phyloP scores from a whole-genome alignment of 495 filamentous ascomycete genomes.

The Hyaloscypha finlandica region DNA sequence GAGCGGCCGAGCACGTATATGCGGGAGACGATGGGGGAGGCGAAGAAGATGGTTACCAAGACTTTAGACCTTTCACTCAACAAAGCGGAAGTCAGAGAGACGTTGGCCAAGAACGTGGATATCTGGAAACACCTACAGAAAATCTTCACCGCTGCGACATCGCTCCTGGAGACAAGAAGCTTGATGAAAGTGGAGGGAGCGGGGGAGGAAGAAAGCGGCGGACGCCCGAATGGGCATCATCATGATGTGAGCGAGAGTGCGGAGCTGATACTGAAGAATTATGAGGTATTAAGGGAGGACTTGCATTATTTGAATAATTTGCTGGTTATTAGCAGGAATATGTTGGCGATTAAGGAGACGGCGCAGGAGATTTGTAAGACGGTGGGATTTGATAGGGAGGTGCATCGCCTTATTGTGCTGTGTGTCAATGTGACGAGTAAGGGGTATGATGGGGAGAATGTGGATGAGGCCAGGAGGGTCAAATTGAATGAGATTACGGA shows the following conservation, averaged over 20 bases:
- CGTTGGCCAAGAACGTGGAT: conserved; percentile 57
- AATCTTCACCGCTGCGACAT: conserved; percentile 60
- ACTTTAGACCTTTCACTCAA: conserved; percentile 54
- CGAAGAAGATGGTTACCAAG: conserved; percentile 48
- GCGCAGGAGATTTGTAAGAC: conserved; percentile 86
- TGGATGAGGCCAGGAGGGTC: conserved; percentile 58
- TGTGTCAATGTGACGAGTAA: conserved; percentile 87
- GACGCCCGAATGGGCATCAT: conserved; percentile 10
- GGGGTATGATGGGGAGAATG: conserved; percentile 84
- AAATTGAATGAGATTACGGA: conserved; percentile 57
- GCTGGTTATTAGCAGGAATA: conserved; percentile 80
- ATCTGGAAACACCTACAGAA: conserved; percentile 71
- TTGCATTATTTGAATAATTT: conserved; percentile 83
- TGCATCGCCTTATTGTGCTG: conserved; percentile 80
- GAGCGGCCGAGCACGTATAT: conserved; percentile 20
- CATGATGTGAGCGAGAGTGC: conserved; percentile 59
- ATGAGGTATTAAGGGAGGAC: conserved; percentile 73
- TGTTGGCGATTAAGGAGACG: conserved; percentile 77
- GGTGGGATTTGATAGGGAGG: conserved; percentile 74
- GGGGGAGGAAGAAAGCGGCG: not conserved
- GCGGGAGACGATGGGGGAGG: conserved; percentile 49
- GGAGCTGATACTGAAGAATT: conserved; percentile 77
- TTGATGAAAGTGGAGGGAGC: conserved; percentile 49
- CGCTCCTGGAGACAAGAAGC: conserved; percentile 63
- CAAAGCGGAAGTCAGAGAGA: conserved; percentile 58